A percentile compares a stretch with the other conserved stretches of the same genome.
These are phyloP conservation scores for Fusarium musae DNA, from an alignment of 2,329 filamentous ascomycete genomes.

Conservation along the genomic window DNA sequence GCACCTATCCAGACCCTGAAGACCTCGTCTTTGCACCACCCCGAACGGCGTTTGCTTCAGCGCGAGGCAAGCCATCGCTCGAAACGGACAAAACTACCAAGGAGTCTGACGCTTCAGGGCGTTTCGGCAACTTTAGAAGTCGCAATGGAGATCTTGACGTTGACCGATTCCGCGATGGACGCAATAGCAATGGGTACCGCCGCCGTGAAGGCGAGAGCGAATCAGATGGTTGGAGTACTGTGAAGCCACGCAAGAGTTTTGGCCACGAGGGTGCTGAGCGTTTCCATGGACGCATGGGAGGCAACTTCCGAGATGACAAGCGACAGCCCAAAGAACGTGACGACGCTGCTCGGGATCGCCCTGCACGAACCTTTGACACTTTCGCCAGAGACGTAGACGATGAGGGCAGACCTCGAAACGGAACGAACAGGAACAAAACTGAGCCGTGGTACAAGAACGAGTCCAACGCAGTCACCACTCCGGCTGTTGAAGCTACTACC, in stretches of 20 bases:
- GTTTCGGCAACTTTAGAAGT: constrained; percentile 66
- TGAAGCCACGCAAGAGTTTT: constrained; percentile 79
- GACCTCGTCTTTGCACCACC: constrained; percentile 89
- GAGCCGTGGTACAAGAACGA: constrained; percentile 81
- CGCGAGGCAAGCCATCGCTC: constrained; percentile 66
- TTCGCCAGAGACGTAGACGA: constrained; percentile 62
- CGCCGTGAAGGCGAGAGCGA: constrained; percentile 70
- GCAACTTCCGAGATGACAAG: constrained; percentile 56
- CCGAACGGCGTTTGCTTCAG: constrained; percentile 83
- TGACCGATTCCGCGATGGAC: constrained; percentile 62
- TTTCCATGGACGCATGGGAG: constrained; percentile 73
- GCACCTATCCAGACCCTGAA: constrained; percentile 67
- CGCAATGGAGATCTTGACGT: constrained; percentile 63
- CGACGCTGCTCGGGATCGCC: constrained; percentile 60
- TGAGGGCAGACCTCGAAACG: constrained; percentile 71
- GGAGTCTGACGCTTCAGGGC: constrained; percentile 64
- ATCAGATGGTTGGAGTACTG: constrained; percentile 78
- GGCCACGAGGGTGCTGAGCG: constrained; percentile 77
- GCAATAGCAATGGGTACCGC: constrained; percentile 60
- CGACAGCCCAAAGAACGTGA: constrained; percentile 64
- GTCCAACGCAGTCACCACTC: constrained; percentile 38
- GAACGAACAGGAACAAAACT: constrained; percentile 70
- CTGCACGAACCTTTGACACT: constrained; percentile 61
- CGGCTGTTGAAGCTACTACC: constrained; percentile 42
- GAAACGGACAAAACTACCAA: constrained; percentile 66